Evolutionary conservation across 805 yeast genomes (phyloP).

Genomic region (Spathaspora girioi): DNA sequence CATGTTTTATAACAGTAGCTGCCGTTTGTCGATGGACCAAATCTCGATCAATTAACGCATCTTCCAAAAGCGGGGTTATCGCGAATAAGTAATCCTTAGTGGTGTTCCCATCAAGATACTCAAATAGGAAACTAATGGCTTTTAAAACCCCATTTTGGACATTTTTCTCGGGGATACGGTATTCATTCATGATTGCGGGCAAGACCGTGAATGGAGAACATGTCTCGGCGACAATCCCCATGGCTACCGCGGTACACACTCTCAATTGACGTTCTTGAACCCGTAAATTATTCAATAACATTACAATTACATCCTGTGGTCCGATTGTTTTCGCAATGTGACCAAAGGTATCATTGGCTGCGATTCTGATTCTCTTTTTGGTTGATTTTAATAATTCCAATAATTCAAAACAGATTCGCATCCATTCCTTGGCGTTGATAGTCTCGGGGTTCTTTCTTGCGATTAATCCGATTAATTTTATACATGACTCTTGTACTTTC

Average conservation of each 20-base stretch:
- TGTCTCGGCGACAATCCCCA: constrained; percentile 91
- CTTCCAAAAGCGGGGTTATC: constrained; percentile 74
- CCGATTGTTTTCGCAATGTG: constrained; percentile 89
- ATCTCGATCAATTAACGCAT: constrained; percentile 87
- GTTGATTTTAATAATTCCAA: constrained; percentile 84
- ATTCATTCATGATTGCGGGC: constrained; percentile 95
- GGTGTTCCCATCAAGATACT: constrained; percentile 74
- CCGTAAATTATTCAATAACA: constrained; percentile 75
- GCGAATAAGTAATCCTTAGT: constrained; percentile 81
- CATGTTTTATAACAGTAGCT: constrained; percentile 76
- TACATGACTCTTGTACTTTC: constrained; percentile 82
- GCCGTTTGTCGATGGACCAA: constrained; percentile 95
- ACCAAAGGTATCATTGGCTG: constrained; percentile 91
- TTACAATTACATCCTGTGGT: constrained; percentile 88
- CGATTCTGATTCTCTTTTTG: constrained; percentile 68
- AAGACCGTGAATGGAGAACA: constrained; percentile 91
- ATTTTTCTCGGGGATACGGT: constrained; percentile 84
- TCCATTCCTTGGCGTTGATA: constrained; percentile 93
- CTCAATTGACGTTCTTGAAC: constrained; percentile 96
- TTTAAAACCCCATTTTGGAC: constrained; percentile 95
- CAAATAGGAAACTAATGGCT: constrained; percentile 86
- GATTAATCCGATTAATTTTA: constrained; percentile 74
- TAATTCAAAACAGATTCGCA: constrained; percentile 89
- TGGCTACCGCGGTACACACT: constrained; percentile 96
- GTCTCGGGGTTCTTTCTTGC: constrained; percentile 78